These are phyloP conservation scores for Paramecium primaurelia DNA, from an alignment of 73 alveolate species.

Conservation along the genomic window DNA sequence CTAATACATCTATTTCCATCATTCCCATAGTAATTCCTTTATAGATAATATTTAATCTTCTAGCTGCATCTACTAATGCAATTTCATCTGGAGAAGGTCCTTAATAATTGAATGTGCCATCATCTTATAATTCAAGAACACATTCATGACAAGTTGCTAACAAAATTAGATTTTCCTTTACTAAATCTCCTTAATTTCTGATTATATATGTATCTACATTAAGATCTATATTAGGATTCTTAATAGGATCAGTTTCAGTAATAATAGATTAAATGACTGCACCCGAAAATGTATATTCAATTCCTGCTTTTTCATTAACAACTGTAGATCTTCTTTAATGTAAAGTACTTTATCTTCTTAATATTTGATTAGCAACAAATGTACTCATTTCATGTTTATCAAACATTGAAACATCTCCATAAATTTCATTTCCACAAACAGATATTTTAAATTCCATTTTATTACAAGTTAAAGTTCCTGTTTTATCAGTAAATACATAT, in stretches of 20 bases:
- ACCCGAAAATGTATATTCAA: conserved; percentile 25
- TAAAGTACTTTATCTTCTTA: conserved; percentile 46
- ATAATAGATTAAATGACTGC: not conserved
- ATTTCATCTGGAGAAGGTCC: conserved; percentile 71
- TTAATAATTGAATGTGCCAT: conserved; percentile 64
- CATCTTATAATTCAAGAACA: conserved; percentile 56
- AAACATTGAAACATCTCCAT: conserved; percentile 59
- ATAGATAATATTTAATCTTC: conserved; percentile 46
- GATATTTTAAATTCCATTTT: conserved; percentile 72
- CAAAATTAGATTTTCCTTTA: conserved; percentile 31
- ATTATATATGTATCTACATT: not conserved
- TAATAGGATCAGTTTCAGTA: not conserved
- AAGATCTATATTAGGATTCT: not conserved
- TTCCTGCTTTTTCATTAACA: conserved; percentile 54
- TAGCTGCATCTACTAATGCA: conserved; percentile 66
- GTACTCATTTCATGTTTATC: not conserved
- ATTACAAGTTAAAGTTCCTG: conserved; percentile 82
- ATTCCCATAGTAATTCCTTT: not conserved
- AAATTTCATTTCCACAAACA: conserved; percentile 48
- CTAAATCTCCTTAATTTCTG: conserved; percentile 43
- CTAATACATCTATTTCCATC: conserved; percentile 53
- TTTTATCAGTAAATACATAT: conserved; percentile 74
- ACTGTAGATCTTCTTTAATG: conserved; percentile 30
- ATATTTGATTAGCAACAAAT: conserved; percentile 5
- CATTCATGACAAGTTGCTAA: conserved; percentile 69